phyloP scores from a whole-genome alignment of 306 rosid genomes.

The Styphnolobium japonicum region DNA sequence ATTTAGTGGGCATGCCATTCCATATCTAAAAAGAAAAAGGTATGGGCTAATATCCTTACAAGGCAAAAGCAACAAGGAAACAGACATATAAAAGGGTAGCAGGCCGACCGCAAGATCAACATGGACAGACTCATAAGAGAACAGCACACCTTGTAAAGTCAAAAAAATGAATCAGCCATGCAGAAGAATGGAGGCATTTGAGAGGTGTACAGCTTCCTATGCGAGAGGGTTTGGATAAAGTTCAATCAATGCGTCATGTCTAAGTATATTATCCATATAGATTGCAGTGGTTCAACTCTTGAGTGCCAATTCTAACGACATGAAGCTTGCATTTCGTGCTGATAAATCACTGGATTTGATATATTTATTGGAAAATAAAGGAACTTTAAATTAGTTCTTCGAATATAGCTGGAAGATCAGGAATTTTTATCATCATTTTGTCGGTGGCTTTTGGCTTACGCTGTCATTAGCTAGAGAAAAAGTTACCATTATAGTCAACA shows the following conservation, averaged over 20 bases:
- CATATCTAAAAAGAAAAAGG: neutral
- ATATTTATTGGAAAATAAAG: neutral
- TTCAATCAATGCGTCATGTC: too few relatives aligned
- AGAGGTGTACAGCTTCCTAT: neutral
- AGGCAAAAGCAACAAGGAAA: neutral
- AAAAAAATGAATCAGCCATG: conserved; percentile 22
- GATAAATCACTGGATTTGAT: too few relatives aligned
- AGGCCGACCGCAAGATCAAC: too few relatives aligned
- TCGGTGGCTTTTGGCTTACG: neutral
- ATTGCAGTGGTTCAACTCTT: neutral
- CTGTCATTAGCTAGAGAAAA: too few relatives aligned
- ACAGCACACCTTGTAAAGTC: conserved; percentile 4
- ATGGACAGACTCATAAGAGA: too few relatives aligned
- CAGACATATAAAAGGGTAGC: neutral
- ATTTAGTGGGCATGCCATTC: neutral
- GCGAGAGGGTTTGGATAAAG: neutral
- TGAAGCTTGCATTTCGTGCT: too few relatives aligned
- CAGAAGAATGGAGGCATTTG: neutral
- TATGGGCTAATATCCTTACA: neutral
- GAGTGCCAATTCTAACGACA: neutral
- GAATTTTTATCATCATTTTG: neutral
- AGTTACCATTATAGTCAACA: neutral
- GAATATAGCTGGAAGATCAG: neutral
- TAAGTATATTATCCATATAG: too few relatives aligned
- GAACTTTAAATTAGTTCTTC: neutral